Evolutionary conservation across 2,329 filamentous ascomycete species (phyloP), one percentile per base, ranked within the genome.

Genomic region (Penicillium sp.): DNA sequence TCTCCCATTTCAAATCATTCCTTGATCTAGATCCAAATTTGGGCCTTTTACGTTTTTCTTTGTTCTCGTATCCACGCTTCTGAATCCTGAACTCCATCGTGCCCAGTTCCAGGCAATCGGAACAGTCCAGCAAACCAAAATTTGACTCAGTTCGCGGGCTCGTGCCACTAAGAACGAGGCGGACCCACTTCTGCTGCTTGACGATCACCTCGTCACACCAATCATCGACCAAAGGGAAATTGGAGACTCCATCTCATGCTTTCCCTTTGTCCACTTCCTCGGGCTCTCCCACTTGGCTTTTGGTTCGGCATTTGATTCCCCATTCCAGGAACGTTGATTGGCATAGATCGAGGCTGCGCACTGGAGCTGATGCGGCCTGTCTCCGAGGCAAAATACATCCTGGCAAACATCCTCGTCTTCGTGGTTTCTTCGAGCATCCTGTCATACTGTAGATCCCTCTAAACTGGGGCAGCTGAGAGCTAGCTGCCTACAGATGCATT

Each of bases 181-280:
- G 42, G 62, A 37, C 39, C 61, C 58, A 61, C 59, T 54, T 48
- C 13, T 23, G 33, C 50, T 53, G 33, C 48, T 31, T 54, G 63
- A 56, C 65, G 63, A 67, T 67, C 65, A 52, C 50, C 23, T 58
- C 57, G 29, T 60, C 55, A 57, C 62, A 60, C 65, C 65, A 67
- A 67, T 67, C 35, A 51, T 13, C 35, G 43, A 35, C 42, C 29
- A 10, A 6, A 16, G 49, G 63, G 63, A 67, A 66, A 67, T 67
- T 66, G 57, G 57, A 50, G 49, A 48, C 59, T 61, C 65, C 65
- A 63, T 62, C 47, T 43, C 11, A 48, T 58, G 50, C 50, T 57
- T 54, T 53, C 56, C 48, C 51, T 35, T 42, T 23, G 39, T 31
- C 33, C 35, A 26, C 49, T 51, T 52, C 50, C 35, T 53, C 54